phyloP scores from a whole-genome alignment of 2,329 filamentous ascomycete species.

The Dryadomyces quercivorus region DNA sequence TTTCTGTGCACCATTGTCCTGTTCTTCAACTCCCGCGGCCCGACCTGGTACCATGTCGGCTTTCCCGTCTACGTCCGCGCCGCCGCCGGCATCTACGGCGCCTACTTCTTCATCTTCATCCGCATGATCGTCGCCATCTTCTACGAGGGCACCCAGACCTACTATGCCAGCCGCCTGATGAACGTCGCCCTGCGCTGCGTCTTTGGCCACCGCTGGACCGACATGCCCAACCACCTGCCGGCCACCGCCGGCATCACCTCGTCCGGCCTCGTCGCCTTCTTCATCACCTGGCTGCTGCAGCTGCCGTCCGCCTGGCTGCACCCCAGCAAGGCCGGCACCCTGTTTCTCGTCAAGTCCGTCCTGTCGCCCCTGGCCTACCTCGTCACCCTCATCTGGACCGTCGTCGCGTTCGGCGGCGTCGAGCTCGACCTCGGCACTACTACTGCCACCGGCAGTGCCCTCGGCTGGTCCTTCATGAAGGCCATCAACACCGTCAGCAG shows the following conservation, averaged over 20 bases:
- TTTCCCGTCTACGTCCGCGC: conserved; percentile 7
- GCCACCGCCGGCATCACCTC: conserved; percentile 20
- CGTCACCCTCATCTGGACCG: conserved; percentile 19
- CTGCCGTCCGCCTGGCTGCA: conserved; percentile 18
- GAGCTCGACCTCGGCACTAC: conserved; percentile 10
- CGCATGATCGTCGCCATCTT: conserved; percentile 9
- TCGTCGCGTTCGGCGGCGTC: conserved; percentile 24
- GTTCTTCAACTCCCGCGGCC: conserved; percentile 6
- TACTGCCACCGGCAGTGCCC: neutral
- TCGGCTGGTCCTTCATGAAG: conserved; percentile 17
- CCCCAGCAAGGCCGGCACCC: conserved; percentile 24
- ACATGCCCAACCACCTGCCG: conserved; percentile 18
- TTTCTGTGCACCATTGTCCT: conserved; percentile 1
- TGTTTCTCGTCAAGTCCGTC: conserved; percentile 14
- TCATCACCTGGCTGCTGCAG: conserved; percentile 25
- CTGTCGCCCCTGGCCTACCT: conserved; percentile 17
- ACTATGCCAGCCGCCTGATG: conserved; percentile 9
- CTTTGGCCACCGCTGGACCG: conserved; percentile 10
- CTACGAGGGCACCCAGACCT: conserved; percentile 10
- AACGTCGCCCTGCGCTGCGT: conserved; percentile 9
- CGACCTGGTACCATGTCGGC: conserved; percentile 10
- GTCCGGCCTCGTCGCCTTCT: conserved; percentile 23
- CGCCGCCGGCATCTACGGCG: conserved; percentile 8
- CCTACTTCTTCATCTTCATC: conserved; percentile 7
- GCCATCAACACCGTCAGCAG: conserved; percentile 19